phyloP scores from a whole-genome alignment of 2,329 filamentous ascomycete species.

The Phoma sp. region DNA sequence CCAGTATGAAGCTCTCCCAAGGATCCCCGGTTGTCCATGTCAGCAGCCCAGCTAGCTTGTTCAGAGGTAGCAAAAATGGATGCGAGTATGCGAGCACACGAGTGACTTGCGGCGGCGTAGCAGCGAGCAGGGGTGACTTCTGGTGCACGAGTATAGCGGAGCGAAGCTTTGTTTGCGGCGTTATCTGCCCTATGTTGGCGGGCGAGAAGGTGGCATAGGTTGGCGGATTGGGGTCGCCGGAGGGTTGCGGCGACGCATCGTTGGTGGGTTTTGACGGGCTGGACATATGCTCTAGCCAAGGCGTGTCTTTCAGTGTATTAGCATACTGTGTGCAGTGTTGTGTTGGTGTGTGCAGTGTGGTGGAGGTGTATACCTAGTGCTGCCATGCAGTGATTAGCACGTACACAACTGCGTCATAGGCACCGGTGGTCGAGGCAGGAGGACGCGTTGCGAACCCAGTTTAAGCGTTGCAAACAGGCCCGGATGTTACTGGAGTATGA shows the following conservation, averaged over 20 bases:
- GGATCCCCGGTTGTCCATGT: conserved; percentile 95
- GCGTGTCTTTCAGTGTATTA: conserved; percentile 47
- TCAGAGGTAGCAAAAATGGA: conserved; percentile 88
- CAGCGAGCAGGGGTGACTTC: conserved; percentile 90
- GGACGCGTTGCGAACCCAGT: conserved; percentile 17
- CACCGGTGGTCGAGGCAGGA: conserved; percentile 35
- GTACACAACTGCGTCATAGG: conserved; percentile 47
- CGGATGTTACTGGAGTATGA: not conserved
- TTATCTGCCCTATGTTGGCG: conserved; percentile 73
- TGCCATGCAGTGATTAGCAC: conserved; percentile 47
- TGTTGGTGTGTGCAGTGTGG: conserved; percentile 8
- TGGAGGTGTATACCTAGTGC: conserved; percentile 48
- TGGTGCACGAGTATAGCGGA: conserved; percentile 96
- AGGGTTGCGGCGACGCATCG: conserved; percentile 47
- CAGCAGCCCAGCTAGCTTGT: conserved; percentile 81
- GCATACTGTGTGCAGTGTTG: conserved; percentile 31
- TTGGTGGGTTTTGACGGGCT: conserved; percentile 45
- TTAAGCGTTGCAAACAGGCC: not conserved
- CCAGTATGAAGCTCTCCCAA: conserved; percentile 94
- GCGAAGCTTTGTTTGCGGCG: conserved; percentile 75
- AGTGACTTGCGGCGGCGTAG: conserved; percentile 93
- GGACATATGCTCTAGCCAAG: conserved; percentile 54
- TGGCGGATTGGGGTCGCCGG: conserved; percentile 62
- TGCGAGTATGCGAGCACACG: conserved; percentile 94
- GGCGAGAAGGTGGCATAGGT: conserved; percentile 93